phyloP scores from a whole-genome alignment of 106 monocot genomes.

The Dendrobium nobile region DNA sequence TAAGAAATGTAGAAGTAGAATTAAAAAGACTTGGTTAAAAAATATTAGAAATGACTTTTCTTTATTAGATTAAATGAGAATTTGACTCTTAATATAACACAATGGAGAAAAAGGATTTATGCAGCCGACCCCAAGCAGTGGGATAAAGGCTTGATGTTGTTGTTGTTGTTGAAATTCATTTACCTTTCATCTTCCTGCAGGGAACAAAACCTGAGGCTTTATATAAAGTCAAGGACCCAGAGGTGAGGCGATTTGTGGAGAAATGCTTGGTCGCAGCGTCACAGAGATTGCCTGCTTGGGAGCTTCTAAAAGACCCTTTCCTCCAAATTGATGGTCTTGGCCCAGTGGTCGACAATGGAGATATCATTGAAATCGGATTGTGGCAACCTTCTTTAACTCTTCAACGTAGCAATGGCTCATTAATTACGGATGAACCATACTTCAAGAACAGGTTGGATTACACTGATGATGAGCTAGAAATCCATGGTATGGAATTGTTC shows the following conservation, averaged over 20 bases:
- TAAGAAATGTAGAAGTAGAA: too few relatives aligned
- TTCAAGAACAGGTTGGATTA: not conserved
- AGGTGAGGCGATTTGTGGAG: slow-evolving; percentile 70
- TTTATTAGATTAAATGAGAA: too few relatives aligned
- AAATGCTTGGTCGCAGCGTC: slow-evolving; percentile 76
- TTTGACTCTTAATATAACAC: too few relatives aligned
- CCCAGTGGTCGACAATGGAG: slow-evolving; percentile 12
- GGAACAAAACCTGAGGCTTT: slow-evolving; percentile 80
- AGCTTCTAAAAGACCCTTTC: slow-evolving; percentile 83
- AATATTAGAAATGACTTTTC: too few relatives aligned
- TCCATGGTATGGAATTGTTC: slow-evolving; percentile 60
- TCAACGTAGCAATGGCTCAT: slow-evolving; percentile 22
- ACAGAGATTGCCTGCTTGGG: slow-evolving; percentile 60
- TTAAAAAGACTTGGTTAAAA: too few relatives aligned
- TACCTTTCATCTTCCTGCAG: slow-evolving; percentile 16
- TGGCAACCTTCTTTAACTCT: slow-evolving; percentile 18
- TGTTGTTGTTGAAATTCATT: not conserved
- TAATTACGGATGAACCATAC: not conserved
- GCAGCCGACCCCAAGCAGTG: not conserved
- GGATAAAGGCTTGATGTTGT: too few relatives aligned
- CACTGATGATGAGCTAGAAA: slow-evolving; percentile 24
- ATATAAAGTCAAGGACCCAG: slow-evolving; percentile 60
- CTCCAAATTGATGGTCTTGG: slow-evolving; percentile 48
- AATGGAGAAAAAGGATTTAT: too few relatives aligned
- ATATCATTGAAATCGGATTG: slow-evolving; percentile 8